Evolutionary conservation across 2,329 filamentous ascomycete species (phyloP).

Genomic region (Elsinoe necatrix): DNA sequence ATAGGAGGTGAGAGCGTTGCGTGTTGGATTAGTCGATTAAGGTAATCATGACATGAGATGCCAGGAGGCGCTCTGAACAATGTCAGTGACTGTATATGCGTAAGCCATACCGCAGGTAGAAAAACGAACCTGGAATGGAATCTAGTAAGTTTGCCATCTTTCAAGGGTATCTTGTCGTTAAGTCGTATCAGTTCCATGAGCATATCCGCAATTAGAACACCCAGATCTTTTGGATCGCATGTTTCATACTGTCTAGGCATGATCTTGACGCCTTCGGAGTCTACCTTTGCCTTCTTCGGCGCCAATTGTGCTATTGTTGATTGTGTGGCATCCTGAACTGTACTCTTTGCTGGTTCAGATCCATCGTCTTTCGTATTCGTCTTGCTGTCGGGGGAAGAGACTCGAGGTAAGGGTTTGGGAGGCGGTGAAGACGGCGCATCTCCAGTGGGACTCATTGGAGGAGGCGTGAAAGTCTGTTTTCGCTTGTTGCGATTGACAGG

Average conservation of each 20-base stretch:
- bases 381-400: constrained; percentile 22
- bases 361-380: not conserved
- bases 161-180: constrained; percentile 80
- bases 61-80: constrained; percentile 63
- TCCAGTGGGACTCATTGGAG: constrained; percentile 22
- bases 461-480: constrained; percentile 25
- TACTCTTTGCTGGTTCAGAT: not conserved
- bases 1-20: constrained; percentile 88
- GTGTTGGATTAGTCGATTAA: constrained; percentile 85
- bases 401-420: constrained; percentile 29
- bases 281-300: constrained; percentile 6
- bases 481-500: constrained; percentile 16
- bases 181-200: constrained; percentile 87
- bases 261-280: constrained; percentile 37
- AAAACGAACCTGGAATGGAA: constrained; percentile 86
- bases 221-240: constrained; percentile 76
- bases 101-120: not conserved
- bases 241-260: constrained; percentile 72
- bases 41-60: constrained; percentile 89
- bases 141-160: constrained; percentile 76
- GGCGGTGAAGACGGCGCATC: constrained; percentile 27
- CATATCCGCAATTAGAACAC: constrained; percentile 89
- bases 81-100: not conserved
- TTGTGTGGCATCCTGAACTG: constrained; percentile 22
- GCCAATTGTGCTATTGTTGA: not conserved